Conservation (phyloP, 2,329 filamentous ascomycete genomes). For the Pseudopyricularia javanii region DNA sequence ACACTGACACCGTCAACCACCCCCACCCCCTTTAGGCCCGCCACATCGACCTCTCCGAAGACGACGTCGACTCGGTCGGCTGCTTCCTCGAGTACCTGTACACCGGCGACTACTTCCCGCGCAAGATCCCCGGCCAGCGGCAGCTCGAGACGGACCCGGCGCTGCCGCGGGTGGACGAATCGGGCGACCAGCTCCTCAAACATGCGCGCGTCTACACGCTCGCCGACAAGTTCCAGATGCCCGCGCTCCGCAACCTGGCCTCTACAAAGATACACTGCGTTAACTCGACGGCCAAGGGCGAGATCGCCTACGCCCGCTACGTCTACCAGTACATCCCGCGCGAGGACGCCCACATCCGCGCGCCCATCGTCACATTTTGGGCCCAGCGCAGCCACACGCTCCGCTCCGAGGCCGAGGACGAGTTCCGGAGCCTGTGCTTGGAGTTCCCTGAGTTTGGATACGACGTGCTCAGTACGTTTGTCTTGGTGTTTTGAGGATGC, state of each 20-base stretch:
- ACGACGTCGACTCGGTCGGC: constrained; percentile 61
- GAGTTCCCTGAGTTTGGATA: constrained; percentile 88
- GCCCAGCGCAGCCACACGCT: constrained; percentile 68
- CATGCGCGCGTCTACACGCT: constrained; percentile 86
- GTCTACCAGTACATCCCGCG: constrained; percentile 66
- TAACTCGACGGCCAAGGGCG: constrained; percentile 74
- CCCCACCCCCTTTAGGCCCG: constrained; percentile 34
- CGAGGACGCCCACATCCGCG: constrained; percentile 63
- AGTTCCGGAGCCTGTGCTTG: constrained; percentile 75
- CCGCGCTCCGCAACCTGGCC: constrained; percentile 60
- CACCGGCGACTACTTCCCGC: constrained; percentile 77
- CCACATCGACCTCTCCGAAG: constrained; percentile 53
- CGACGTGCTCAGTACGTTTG: constrained; percentile 66
- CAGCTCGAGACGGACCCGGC: constrained; percentile 57
- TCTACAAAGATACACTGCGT: constrained; percentile 88
- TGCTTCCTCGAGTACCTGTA: constrained; percentile 78
- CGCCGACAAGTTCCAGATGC: constrained; percentile 63
- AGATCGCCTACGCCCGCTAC: constrained; percentile 85
- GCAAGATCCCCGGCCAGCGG: constrained; percentile 48
- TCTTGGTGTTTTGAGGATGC: neutral
- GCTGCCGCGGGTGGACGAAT: constrained; percentile 56
- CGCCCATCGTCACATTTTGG: constrained; percentile 84
- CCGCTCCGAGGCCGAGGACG: constrained; percentile 72
- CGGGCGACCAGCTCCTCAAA: constrained; percentile 73
- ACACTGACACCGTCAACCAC: neutral